These are phyloP conservation scores for Scytalidium lignicola DNA, from an alignment of 2,329 filamentous ascomycete genomes.

Conservation along the genomic window DNA sequence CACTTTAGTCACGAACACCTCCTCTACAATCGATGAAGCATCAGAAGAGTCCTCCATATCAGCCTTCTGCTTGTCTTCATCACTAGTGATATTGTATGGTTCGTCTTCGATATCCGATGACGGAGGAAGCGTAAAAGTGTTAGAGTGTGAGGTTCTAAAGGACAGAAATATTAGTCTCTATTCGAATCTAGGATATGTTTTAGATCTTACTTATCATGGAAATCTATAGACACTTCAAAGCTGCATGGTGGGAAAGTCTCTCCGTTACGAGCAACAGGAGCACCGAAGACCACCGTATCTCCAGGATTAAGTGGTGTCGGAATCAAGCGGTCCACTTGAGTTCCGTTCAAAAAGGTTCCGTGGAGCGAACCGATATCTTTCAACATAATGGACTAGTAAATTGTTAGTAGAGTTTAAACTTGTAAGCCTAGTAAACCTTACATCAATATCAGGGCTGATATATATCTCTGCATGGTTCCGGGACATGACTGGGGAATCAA, in stretches of 20 bases:
- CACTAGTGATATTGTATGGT: conserved; percentile 18
- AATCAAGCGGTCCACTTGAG: conserved; percentile 29
- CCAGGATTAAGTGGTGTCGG: conserved; percentile 28
- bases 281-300: conserved; percentile 40
- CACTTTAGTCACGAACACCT: neutral
- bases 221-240: conserved; percentile 20
- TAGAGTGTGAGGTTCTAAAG: conserved; percentile 8
- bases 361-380: conserved; percentile 56
- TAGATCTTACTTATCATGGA: conserved; percentile 18
- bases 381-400: conserved; percentile 37
- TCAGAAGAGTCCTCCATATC: neutral
- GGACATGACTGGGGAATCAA: conserved; percentile 69
- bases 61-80: conserved; percentile 9
- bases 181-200: neutral
- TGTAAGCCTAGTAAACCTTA: conserved; percentile 24
- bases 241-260: conserved; percentile 31
- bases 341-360: conserved; percentile 51
- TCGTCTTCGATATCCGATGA: conserved; percentile 25
- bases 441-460: conserved; percentile 39
- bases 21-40: neutral
- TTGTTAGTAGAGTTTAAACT: conserved; percentile 6
- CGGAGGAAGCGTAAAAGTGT: conserved; percentile 21
- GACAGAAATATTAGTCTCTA: conserved; percentile 4
- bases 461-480: conserved; percentile 56
- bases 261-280: conserved; percentile 41